Conservation (phyloP, 106 monocot genomes). For the Allium cepa region DNA sequence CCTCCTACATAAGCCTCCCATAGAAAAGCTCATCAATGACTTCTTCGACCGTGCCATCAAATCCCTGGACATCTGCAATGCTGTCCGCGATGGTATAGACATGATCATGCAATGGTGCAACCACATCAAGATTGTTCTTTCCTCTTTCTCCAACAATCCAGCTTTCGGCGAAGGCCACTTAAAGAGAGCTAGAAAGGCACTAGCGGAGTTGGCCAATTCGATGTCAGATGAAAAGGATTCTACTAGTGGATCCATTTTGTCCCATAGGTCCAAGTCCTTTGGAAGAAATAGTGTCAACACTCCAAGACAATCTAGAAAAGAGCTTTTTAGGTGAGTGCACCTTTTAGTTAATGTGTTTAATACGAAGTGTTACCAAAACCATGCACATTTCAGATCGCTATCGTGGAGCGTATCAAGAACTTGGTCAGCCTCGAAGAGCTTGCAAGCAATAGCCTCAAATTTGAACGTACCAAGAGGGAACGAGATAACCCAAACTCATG, state of each 20-base stretch:
- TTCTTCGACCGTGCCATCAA: conserved; percentile 14
- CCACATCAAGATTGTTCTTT: conserved; percentile 7
- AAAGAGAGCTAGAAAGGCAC: conserved; percentile 3
- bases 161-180: conserved; percentile 9
- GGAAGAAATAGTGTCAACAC: conserved; percentile 10
- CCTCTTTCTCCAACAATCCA: neutral
- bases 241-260: conserved; percentile 12
- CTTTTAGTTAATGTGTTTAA: no score
- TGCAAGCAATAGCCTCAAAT: conserved; percentile 45
- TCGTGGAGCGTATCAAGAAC: conserved; percentile 60
- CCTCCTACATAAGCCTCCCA: conserved; percentile 1
- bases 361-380: no score
- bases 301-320: neutral
- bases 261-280: conserved; percentile 47
- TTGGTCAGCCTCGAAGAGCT: conserved; percentile 50
- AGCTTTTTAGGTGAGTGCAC: conserved; percentile 10
- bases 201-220: neutral
- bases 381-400: conserved; percentile 25
- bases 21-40: conserved; percentile 1
- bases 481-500: conserved; percentile 29
- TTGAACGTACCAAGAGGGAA: conserved; percentile 33
- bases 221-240: conserved; percentile 18
- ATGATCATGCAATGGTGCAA: conserved; percentile 7
- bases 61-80: conserved; percentile 14
- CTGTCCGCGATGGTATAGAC: conserved; percentile 10